phyloP scores from a whole-genome alignment of 345 rosid genomes.

The Moringa oleifera region DNA sequence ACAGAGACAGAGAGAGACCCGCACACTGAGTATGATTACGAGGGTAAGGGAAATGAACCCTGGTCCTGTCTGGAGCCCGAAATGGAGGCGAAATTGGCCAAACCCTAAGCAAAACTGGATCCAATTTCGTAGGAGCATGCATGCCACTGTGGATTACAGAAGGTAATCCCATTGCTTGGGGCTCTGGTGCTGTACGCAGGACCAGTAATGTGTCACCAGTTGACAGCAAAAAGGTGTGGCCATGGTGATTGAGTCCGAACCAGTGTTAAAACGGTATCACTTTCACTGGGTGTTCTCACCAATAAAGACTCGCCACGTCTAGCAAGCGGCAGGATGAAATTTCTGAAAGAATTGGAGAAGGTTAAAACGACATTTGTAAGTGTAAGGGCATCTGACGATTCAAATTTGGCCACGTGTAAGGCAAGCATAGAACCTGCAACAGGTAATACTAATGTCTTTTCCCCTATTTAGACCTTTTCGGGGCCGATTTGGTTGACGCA shows the following conservation, averaged over 20 bases:
- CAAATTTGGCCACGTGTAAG: not conserved
- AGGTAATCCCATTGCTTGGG: constrained; percentile 50
- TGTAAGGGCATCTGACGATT: not conserved
- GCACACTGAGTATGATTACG: constrained; percentile 18
- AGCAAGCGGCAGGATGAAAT: no score
- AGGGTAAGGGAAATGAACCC: constrained; percentile 30
- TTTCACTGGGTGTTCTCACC: no score
- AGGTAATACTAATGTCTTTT: not conserved
- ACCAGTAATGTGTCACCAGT: not conserved
- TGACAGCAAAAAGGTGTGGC: not conserved
- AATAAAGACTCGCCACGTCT: no score
- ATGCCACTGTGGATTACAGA: constrained; percentile 49
- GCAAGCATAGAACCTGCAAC: no score
- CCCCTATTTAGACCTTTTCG: not conserved
- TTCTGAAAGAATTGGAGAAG: no score
- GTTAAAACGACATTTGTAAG: no score
- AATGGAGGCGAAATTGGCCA: constrained; percentile 20
- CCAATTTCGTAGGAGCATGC: constrained; percentile 39
- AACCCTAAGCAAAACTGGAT: constrained; percentile 30
- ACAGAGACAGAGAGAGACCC: constrained; percentile 30
- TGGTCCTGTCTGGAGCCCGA: constrained; percentile 29
- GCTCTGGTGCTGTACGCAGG: not conserved
- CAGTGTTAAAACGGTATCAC: not conserved
- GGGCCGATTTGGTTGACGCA: not conserved
- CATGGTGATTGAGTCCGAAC: not conserved